Evolutionary conservation across 2,329 filamentous ascomycete genomes (phyloP).

Genomic region (Calonectria hongkongensis): DNA sequence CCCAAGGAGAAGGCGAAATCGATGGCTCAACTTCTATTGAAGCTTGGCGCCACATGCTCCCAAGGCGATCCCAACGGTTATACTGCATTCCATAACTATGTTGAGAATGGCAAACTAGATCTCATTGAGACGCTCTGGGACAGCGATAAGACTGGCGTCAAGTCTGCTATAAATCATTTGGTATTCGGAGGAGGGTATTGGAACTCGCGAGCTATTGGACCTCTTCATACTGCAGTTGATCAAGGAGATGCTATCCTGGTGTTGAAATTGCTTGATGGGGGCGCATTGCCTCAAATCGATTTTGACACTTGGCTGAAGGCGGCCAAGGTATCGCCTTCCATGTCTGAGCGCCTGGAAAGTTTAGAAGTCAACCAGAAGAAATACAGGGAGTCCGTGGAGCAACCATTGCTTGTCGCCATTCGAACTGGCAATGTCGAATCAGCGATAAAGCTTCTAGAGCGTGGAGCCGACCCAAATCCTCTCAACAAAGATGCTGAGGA

Average conservation of each 20-base stretch:
- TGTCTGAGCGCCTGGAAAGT: slow-evolving; percentile 57
- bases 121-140: slow-evolving; percentile 71
- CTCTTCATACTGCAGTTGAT: slow-evolving; percentile 76
- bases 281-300: slow-evolving; percentile 75
- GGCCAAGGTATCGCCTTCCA: slow-evolving; percentile 66
- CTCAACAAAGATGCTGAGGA: slow-evolving; percentile 66
- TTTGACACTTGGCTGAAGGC: slow-evolving; percentile 80
- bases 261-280: slow-evolving; percentile 77
- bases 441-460: slow-evolving; percentile 75
- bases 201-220: slow-evolving; percentile 62
- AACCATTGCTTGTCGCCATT: slow-evolving; percentile 80
- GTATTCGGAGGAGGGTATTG: slow-evolving; percentile 62
- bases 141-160: slow-evolving; percentile 76
- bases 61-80: slow-evolving; percentile 81
- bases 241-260: slow-evolving; percentile 72
- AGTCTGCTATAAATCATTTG: slow-evolving; percentile 81
- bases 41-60: slow-evolving; percentile 82
- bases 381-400: slow-evolving; percentile 71
- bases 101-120: slow-evolving; percentile 69
- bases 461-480: slow-evolving; percentile 79
- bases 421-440: slow-evolving; percentile 64
- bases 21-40: slow-evolving; percentile 80
- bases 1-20: slow-evolving; percentile 77
- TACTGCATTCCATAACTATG: slow-evolving; percentile 80
- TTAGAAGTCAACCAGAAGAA: slow-evolving; percentile 68